These are phyloP conservation scores for Flaveria floridana DNA, from an alignment of 140 eudicot genomes.

Conservation along the genomic window DNA sequence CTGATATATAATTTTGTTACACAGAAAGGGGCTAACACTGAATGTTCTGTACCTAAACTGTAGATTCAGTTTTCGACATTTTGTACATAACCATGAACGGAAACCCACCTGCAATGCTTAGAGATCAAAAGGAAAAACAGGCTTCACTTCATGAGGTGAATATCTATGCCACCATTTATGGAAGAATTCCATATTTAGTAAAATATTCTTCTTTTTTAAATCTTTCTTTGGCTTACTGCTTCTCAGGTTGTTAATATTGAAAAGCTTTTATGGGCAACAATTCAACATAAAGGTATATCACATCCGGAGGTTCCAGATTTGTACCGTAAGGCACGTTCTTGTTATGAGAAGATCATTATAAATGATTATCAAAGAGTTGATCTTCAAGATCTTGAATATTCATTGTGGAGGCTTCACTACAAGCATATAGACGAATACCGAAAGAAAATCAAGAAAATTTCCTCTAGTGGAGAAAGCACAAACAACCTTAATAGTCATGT, in stretches of 20 bases:
- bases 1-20: slow-evolving; percentile 8
- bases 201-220: not conserved
- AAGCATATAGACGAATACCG: slow-evolving; percentile 86
- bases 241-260: slow-evolving; percentile 61
- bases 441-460: slow-evolving; percentile 48
- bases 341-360: slow-evolving; percentile 58
- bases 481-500: slow-evolving; percentile 44
- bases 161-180: slow-evolving; percentile 12
- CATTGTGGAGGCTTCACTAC: slow-evolving; percentile 89
- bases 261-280: slow-evolving; percentile 57
- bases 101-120: slow-evolving; percentile 22
- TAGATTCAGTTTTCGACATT: not conserved
- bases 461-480: slow-evolving; percentile 38
- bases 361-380: slow-evolving; percentile 42
- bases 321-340: slow-evolving; percentile 57
- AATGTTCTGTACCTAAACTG: slow-evolving; percentile 6
- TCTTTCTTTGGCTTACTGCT: slow-evolving; percentile 17
- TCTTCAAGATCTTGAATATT: slow-evolving; percentile 71
- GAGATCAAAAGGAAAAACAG: slow-evolving; percentile 34
- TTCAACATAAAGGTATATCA: slow-evolving; percentile 65
- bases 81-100: slow-evolving; percentile 37
- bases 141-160: slow-evolving; percentile 36
- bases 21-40: not conserved
- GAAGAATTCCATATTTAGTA: not conserved
- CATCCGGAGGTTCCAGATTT: slow-evolving; percentile 57